Conservation (phyloP, 441 rosid genomes). For the Populus hybrid region DNA sequence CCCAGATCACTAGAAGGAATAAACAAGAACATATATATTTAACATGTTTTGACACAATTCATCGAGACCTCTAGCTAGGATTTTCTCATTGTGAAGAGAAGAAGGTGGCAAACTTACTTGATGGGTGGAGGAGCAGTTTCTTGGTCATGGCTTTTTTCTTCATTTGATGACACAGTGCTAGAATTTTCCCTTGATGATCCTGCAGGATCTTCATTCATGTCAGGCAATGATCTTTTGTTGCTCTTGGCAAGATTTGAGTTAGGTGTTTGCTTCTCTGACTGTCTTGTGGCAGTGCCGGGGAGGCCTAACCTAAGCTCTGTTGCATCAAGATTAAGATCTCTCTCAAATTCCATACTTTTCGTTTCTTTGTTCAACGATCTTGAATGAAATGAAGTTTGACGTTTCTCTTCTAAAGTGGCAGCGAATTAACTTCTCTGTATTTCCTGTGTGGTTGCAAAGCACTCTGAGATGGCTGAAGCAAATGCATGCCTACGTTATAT, state of each 20-base stretch:
- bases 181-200: not conserved
- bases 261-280: conserved; percentile 19
- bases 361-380: conserved; percentile 10
- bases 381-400: not conserved
- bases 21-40: not conserved
- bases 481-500: conserved; percentile 13
- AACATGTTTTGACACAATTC: not conserved
- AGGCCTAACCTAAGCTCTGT: conserved; percentile 76
- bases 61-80: not conserved
- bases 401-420: not conserved
- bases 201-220: conserved; percentile 22
- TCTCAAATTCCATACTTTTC: conserved; percentile 24
- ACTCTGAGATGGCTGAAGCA: not conserved
- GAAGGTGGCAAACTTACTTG: conserved; percentile 34
- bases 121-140: conserved; percentile 29
- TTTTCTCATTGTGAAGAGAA: not conserved
- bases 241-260: conserved; percentile 12
- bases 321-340: conserved; percentile 58
- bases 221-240: conserved; percentile 45
- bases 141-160: not conserved
- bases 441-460: not conserved
- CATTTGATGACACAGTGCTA: not conserved
- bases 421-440: not conserved
- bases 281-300: conserved; percentile 48
- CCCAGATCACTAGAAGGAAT: not conserved